These are phyloP conservation scores for Pseudogymnoascus sp. DNA, from an alignment of 2,329 filamentous ascomycete species.

Conservation along the genomic window DNA sequence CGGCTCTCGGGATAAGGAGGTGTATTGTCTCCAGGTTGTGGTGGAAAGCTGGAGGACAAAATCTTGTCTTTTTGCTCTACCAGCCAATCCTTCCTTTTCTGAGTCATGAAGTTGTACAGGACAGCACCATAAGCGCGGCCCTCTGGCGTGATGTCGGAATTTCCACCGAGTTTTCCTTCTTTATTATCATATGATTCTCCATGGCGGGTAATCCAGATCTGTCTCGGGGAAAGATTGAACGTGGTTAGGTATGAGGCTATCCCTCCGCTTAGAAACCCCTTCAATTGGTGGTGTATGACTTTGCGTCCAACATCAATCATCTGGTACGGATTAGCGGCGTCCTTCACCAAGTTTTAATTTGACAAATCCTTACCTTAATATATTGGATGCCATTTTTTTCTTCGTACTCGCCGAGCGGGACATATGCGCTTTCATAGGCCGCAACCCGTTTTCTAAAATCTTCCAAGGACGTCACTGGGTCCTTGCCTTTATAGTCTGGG, in stretches of 20 bases:
- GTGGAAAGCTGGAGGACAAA: slow-evolving; percentile 74
- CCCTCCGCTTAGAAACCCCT: slow-evolving; percentile 83
- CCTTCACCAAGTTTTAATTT: neutral
- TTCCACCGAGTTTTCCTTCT: slow-evolving; percentile 79
- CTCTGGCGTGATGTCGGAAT: slow-evolving; percentile 73
- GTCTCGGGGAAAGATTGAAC: slow-evolving; percentile 89
- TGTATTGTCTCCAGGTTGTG: slow-evolving; percentile 80
- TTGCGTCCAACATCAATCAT: slow-evolving; percentile 98
- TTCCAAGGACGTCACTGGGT: slow-evolving; percentile 70
- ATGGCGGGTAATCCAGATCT: slow-evolving; percentile 97
- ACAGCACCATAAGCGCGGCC: slow-evolving; percentile 72
- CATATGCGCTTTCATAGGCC: slow-evolving; percentile 90
- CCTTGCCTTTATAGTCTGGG: slow-evolving; percentile 91
- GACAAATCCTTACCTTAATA: slow-evolving; percentile 56
- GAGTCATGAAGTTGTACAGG: slow-evolving; percentile 74
- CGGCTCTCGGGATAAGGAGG: slow-evolving; percentile 81
- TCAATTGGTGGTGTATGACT: slow-evolving; percentile 79
- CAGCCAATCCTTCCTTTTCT: slow-evolving; percentile 74
- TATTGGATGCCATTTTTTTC: slow-evolving; percentile 88
- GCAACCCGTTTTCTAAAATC: slow-evolving; percentile 91
- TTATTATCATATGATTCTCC: slow-evolving; percentile 86
- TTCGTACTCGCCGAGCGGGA: slow-evolving; percentile 82
- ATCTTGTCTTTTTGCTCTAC: slow-evolving; percentile 71
- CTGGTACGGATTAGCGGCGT: slow-evolving; percentile 28
- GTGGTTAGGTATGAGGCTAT: slow-evolving; percentile 93